These are phyloP conservation scores for Areca catechu DNA, from an alignment of 176 grass and related monocot genomes.

Conservation along the genomic window DNA sequence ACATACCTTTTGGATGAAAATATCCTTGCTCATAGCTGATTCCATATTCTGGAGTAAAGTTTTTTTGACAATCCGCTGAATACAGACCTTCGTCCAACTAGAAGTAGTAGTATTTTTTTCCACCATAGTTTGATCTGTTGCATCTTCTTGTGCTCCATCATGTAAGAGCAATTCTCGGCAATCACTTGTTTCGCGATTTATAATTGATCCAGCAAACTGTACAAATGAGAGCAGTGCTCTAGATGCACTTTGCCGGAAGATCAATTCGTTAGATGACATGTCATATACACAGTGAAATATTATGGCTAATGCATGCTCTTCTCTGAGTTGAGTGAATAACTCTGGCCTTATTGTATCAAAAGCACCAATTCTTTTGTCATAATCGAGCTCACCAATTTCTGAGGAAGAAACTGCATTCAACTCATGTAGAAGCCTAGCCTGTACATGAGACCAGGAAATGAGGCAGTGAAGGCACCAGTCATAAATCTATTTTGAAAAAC, in stretches of 20 bases:
- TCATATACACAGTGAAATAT: conserved; percentile 84
- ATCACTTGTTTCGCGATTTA: conserved; percentile 34
- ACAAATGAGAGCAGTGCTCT: conserved; percentile 72
- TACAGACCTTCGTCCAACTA: conserved; percentile 41
- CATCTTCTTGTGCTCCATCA: not conserved
- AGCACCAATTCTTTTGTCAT: conserved; percentile 55
- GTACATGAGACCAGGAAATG: conserved; percentile 16
- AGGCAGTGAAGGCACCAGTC: not conserved
- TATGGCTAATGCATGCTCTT: conserved; percentile 60
- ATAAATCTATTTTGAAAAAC: too few species aligned
- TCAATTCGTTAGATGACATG: conserved; percentile 81
- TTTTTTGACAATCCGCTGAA: conserved; percentile 64
- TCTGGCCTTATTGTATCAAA: conserved; percentile 46
- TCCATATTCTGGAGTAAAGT: conserved; percentile 79
- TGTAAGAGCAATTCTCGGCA: conserved; percentile 8
- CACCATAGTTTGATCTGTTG: not conserved
- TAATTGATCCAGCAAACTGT: conserved; percentile 45
- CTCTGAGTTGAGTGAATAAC: conserved; percentile 51
- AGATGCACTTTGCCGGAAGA: conserved; percentile 88
- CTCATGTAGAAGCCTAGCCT: conserved; percentile 63
- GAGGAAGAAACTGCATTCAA: conserved; percentile 83
- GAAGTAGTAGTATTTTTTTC: conserved; percentile 17
- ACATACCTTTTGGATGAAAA: conserved; percentile 69
- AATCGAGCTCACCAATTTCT: conserved; percentile 76
- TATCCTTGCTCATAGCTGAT: conserved; percentile 66